Conservation (phyloP, 306 rosid species). For the Fragaria nilgerrensis region DNA sequence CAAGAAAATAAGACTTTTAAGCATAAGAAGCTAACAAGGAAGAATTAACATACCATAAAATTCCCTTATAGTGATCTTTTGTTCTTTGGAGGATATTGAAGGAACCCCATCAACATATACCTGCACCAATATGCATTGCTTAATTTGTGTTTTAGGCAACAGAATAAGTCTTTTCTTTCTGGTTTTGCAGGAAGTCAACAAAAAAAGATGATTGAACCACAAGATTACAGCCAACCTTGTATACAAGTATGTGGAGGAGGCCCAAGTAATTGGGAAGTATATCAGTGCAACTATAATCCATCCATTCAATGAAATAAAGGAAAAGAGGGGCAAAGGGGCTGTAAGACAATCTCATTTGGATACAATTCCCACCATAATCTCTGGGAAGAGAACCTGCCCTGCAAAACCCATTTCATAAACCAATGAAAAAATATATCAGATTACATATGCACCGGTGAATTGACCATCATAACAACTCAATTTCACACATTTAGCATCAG, state of each 20-base stretch:
- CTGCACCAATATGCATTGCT: slow-evolving; percentile 33
- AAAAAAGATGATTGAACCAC: not conserved
- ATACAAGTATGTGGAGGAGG: slow-evolving; percentile 53
- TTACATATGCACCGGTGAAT: not conserved
- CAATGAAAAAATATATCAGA: not conserved
- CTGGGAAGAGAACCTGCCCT: slow-evolving; percentile 61
- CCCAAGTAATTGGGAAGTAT: slow-evolving; percentile 62
- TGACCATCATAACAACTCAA: not conserved
- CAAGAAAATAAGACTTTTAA: not conserved
- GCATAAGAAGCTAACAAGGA: slow-evolving; percentile 8
- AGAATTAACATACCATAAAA: slow-evolving; percentile 50
- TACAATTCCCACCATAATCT: slow-evolving; percentile 54
- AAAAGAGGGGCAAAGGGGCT: slow-evolving; percentile 72
- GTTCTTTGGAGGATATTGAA: slow-evolving; percentile 55
- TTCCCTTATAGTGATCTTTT: slow-evolving; percentile 60
- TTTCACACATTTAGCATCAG: not conserved
- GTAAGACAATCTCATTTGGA: slow-evolving; percentile 68
- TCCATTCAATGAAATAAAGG: slow-evolving; percentile 67
- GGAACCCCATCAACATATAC: slow-evolving; percentile 65
- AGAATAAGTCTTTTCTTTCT: not conserved
- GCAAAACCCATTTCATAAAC: slow-evolving; percentile 29
- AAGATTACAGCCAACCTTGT: slow-evolving; percentile 44
- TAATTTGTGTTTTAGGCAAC: slow-evolving; percentile 15
- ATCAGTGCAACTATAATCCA: slow-evolving; percentile 65
- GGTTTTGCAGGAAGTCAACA: not conserved